phyloP scores from a whole-genome alignment of 179 eudicot genomes.

The Spergularia azorica region DNA sequence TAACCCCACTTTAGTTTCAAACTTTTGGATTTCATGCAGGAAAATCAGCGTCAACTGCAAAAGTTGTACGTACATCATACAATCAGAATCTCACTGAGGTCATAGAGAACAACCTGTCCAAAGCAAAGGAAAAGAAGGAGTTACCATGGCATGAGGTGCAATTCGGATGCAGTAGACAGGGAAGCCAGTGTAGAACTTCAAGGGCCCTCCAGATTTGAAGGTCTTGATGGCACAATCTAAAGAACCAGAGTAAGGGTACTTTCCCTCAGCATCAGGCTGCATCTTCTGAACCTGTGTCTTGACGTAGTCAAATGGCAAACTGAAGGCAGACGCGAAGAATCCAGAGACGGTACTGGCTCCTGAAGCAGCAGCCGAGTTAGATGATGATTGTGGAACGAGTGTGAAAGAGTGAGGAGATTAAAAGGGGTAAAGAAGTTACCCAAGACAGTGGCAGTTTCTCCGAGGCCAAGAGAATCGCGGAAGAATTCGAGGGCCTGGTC shows the following conservation, averaged over 20 bases:
- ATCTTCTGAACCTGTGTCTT: slow-evolving; percentile 47
- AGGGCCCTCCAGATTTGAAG: slow-evolving; percentile 41
- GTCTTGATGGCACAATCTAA: slow-evolving; percentile 43
- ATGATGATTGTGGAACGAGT: neutral
- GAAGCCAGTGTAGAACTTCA: slow-evolving; percentile 47
- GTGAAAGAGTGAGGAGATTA: neutral
- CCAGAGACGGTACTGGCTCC: slow-evolving; percentile 50
- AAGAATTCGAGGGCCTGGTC: slow-evolving; percentile 73
- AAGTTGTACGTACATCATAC: neutral
- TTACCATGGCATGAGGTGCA: slow-evolving; percentile 54
- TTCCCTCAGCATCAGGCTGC: slow-evolving; percentile 49
- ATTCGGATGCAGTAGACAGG: slow-evolving; percentile 46
- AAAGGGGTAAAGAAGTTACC: slow-evolving; percentile 38
- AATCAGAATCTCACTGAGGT: neutral
- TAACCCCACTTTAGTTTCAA: slow-evolving; percentile 57
- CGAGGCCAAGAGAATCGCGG: slow-evolving; percentile 64
- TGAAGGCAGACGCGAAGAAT: slow-evolving; percentile 47
- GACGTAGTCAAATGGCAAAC: slow-evolving; percentile 47
- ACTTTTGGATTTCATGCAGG: slow-evolving; percentile 82
- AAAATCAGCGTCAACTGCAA: slow-evolving; percentile 91
- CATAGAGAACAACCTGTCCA: neutral
- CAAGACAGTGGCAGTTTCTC: slow-evolving; percentile 69
- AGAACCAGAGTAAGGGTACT: slow-evolving; percentile 41
- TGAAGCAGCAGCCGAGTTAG: slow-evolving; percentile 8
- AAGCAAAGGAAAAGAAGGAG: neutral